A percentile compares a stretch with the other conserved stretches of the same genome.
Conservation (phyloP, 2,329 filamentous ascomycete species). For the Calonectria crousiana region DNA sequence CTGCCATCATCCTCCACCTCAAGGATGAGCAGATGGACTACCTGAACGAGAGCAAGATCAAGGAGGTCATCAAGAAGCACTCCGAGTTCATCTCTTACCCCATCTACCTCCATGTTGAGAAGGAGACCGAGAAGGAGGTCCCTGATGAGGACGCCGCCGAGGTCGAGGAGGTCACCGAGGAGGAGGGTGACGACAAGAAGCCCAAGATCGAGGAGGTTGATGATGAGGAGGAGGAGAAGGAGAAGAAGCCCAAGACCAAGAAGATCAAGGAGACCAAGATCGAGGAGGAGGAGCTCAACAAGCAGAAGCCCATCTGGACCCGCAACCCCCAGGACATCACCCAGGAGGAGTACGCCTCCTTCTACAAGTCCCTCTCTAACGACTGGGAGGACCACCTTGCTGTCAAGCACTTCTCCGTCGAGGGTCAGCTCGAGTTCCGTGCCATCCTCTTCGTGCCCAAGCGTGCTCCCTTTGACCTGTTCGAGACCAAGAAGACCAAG, state of each 20-base stretch:
- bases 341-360: slow-evolving; percentile 96
- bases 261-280: slow-evolving; percentile 99
- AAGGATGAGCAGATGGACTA: slow-evolving; percentile 99
- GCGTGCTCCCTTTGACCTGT: slow-evolving; percentile 99
- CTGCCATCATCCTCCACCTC: slow-evolving; percentile 97
- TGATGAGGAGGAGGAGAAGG: slow-evolving; percentile 84
- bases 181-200: slow-evolving; percentile 90
- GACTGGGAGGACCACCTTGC: slow-evolving; percentile 99
- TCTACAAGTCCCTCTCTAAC: slow-evolving; percentile 99
- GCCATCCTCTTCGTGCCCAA: slow-evolving; percentile 99
- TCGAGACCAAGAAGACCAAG: slow-evolving; percentile 99
- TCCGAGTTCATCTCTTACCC: slow-evolving; percentile 99
- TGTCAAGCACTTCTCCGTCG: slow-evolving; percentile 99
- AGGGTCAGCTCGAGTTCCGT: slow-evolving; percentile 99
- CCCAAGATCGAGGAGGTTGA: slow-evolving; percentile 94
- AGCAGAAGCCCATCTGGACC: slow-evolving; percentile 99
- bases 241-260: slow-evolving; percentile 99
- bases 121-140: slow-evolving; percentile 99
- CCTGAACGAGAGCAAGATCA: slow-evolving; percentile 98
- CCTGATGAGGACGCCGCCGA: slow-evolving; percentile 94
- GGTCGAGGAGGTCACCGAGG: slow-evolving; percentile 68
- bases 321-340: slow-evolving; percentile 96
- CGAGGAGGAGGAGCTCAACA: slow-evolving; percentile 99
- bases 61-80: slow-evolving; percentile 99
- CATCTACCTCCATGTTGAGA: slow-evolving; percentile 99